Conservation (phyloP, 768 basidiomycete species). For the Rhodotorula toruloides region DNA sequence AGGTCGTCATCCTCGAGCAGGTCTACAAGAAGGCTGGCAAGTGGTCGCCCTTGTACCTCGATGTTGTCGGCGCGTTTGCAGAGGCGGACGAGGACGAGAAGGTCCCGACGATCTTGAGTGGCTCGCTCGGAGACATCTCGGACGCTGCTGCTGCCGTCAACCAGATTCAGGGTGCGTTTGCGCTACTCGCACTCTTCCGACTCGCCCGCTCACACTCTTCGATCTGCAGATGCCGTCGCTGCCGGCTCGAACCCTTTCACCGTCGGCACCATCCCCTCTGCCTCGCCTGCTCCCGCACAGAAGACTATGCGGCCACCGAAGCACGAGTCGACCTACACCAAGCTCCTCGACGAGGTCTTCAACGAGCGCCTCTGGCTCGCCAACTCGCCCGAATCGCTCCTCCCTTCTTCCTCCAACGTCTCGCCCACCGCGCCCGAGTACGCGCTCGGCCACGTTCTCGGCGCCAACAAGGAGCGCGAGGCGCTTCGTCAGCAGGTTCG, state of each 20-base stretch:
- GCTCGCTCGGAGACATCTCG: conserved; percentile 56
- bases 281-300: conserved; percentile 45
- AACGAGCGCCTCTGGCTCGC: conserved; percentile 70
- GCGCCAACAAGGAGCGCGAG: conserved; percentile 68
- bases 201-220: background rate
- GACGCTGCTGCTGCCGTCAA: conserved; percentile 43
- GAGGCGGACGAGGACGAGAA: conserved; percentile 48
- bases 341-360: conserved; percentile 76
- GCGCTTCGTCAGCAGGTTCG: conserved; percentile 63
- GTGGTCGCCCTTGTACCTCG: conserved; percentile 82
- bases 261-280: conserved; percentile 54
- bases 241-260: conserved; percentile 44
- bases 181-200: conserved; percentile 15
- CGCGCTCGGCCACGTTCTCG: conserved; percentile 84
- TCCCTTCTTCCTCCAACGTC: conserved; percentile 46
- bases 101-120: conserved; percentile 58
- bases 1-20: conserved; percentile 78
- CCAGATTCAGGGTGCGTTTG: conserved; percentile 52
- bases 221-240: conserved; percentile 22
- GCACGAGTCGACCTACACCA: conserved; percentile 86
- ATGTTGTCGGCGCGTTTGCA: conserved; percentile 68
- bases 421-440: conserved; percentile 85
- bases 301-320: conserved; percentile 61
- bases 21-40: conserved; percentile 68
- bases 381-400: conserved; percentile 70